These are phyloP conservation scores for Penicillium odoratum DNA, from an alignment of 495 filamentous ascomycete genomes.

Conservation along the genomic window DNA sequence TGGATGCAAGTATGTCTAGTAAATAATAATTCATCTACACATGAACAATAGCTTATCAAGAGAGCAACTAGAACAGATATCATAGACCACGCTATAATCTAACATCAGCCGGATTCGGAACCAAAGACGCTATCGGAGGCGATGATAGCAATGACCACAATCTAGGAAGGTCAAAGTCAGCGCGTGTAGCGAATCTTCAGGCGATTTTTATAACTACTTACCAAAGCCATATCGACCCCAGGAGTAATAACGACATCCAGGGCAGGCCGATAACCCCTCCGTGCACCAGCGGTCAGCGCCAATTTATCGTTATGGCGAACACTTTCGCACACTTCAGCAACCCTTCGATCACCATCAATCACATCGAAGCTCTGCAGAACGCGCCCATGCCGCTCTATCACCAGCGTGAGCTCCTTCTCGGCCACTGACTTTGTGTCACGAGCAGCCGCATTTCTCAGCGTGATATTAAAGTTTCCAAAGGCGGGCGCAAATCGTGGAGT, in stretches of 20 bases:
- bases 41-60: too few relatives aligned
- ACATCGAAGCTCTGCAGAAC: slow-evolving; percentile 22
- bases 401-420: slow-evolving; percentile 24
- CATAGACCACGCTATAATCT: too few relatives aligned
- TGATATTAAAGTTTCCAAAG: slow-evolving; percentile 19
- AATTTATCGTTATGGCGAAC: slow-evolving; percentile 22
- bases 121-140: not conserved
- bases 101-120: not conserved
- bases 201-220: slow-evolving; percentile 6
- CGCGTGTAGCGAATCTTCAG: not conserved
- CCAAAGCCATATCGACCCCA: slow-evolving; percentile 23
- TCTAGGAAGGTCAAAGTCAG: not conserved
- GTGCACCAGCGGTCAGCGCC: slow-evolving; percentile 15
- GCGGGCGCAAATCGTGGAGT: slow-evolving; percentile 12
- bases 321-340: slow-evolving; percentile 24
- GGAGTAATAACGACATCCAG: slow-evolving; percentile 22
- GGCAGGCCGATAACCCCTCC: slow-evolving; percentile 16
- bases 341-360: slow-evolving; percentile 25
- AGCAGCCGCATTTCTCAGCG: slow-evolving; percentile 26
- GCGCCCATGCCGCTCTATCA: slow-evolving; percentile 16
- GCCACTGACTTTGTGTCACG: slow-evolving; percentile 16
- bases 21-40: too few relatives aligned
- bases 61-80: too few relatives aligned
- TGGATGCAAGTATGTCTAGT: too few relatives aligned
- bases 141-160: not conserved